Percentiles rank a stretch among this genome's conserved stretches.
Conservation (phyloP, 805 yeast genomes). For the Allodekkera sacchari region DNA sequence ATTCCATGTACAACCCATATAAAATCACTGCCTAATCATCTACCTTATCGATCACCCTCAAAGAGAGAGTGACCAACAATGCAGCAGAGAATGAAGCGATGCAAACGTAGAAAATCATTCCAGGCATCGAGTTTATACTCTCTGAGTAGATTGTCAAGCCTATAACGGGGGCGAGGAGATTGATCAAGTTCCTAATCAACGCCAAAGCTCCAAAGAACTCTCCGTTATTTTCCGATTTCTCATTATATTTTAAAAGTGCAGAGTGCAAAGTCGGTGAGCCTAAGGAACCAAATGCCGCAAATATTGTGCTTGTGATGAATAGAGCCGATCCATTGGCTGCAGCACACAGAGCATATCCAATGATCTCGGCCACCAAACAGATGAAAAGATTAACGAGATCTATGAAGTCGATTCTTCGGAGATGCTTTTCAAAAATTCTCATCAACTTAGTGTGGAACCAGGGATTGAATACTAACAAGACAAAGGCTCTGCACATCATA, state of each 20-base stretch:
- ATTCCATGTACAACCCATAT: neutral
- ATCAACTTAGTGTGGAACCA: slow-evolving; percentile 30
- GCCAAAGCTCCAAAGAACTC: slow-evolving; percentile 69
- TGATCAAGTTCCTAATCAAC: slow-evolving; percentile 41
- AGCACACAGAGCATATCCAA: slow-evolving; percentile 19
- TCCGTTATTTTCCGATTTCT: slow-evolving; percentile 50
- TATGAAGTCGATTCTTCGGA: slow-evolving; percentile 40
- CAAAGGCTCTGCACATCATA: slow-evolving; percentile 41
- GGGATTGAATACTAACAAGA: slow-evolving; percentile 47
- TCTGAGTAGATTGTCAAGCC: slow-evolving; percentile 39
- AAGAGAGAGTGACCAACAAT: neutral
- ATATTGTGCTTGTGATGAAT: slow-evolving; percentile 26
- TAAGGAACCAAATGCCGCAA: slow-evolving; percentile 41
- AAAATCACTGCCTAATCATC: too few relatives aligned
- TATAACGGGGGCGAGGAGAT: slow-evolving; percentile 40
- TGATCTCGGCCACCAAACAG: slow-evolving; percentile 7
- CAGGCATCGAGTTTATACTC: slow-evolving; percentile 32
- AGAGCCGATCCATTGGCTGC: slow-evolving; percentile 33
- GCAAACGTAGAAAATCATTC: slow-evolving; percentile 25
- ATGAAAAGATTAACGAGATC: slow-evolving; percentile 15
- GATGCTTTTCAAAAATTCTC: slow-evolving; percentile 25
- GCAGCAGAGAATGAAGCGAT: slow-evolving; percentile 2
- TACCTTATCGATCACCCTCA: too few relatives aligned
- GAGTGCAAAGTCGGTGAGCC: slow-evolving; percentile 53
- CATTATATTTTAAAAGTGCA: slow-evolving; percentile 49